A percentile compares a stretch with the other conserved stretches of the same genome.
These are phyloP conservation scores for Cadophora gregata DNA, from an alignment of 2,329 filamentous ascomycete species.

Conservation along the genomic window DNA sequence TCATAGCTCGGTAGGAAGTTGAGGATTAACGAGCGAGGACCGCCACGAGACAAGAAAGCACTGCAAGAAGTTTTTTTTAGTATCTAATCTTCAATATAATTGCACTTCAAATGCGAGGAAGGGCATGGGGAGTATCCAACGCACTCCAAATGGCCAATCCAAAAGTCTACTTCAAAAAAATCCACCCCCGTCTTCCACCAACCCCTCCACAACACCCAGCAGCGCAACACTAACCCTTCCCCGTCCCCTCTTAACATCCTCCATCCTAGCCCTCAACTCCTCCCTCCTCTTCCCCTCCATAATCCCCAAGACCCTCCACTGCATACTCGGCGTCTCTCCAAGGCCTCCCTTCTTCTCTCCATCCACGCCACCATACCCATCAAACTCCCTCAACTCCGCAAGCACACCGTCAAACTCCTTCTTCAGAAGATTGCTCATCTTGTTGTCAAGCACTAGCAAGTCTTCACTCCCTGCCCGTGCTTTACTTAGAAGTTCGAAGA, in stretches of 20 bases:
- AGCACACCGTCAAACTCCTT: slow-evolving; percentile 7
- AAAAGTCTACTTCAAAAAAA: too few species aligned
- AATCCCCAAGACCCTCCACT: slow-evolving; percentile 13
- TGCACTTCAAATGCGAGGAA: too few species aligned
- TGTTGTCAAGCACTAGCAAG: neutral
- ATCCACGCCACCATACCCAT: neutral
- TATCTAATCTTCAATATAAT: too few species aligned
- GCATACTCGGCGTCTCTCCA: slow-evolving; percentile 9
- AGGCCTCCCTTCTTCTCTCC: neutral
- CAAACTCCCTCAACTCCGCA: slow-evolving; percentile 4
- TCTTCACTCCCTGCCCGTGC: slow-evolving; percentile 2
- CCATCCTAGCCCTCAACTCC: slow-evolving; percentile 4
- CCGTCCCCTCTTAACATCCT: slow-evolving; percentile 10
- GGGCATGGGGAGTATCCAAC: too few species aligned
- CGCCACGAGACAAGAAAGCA: too few species aligned
- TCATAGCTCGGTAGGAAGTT: too few species aligned
- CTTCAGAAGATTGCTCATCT: neutral
- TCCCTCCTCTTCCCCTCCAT: slow-evolving; percentile 10
- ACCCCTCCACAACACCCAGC: slow-evolving; percentile 9
- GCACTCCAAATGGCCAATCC: too few species aligned
- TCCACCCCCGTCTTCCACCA: neutral
- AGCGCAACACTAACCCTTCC: slow-evolving; percentile 1
- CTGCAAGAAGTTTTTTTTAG: too few species aligned
- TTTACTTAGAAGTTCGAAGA: neutral
- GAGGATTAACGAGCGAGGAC: too few species aligned